These are phyloP conservation scores for Nicotiana knightiana DNA, from an alignment of 257 asterid genomes.

Conservation along the genomic window DNA sequence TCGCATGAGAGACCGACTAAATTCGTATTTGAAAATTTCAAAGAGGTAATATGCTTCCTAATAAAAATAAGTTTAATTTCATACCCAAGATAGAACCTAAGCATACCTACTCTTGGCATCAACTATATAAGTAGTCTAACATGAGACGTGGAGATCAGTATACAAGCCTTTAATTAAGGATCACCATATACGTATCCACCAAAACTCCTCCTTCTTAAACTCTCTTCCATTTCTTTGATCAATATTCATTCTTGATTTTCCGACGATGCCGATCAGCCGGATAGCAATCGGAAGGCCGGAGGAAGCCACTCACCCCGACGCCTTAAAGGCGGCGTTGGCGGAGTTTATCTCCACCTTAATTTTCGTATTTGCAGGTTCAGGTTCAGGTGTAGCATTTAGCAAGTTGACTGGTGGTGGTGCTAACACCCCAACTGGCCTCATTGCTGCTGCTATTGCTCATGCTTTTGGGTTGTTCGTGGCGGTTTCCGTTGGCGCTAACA, in stretches of 20 bases:
- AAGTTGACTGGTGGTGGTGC: constrained; percentile 24
- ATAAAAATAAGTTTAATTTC: too few relatives aligned
- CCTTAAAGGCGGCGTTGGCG: constrained; percentile 41
- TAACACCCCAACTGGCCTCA: constrained; percentile 28
- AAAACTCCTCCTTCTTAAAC: not conserved
- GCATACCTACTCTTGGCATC: not conserved
- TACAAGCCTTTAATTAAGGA: not conserved
- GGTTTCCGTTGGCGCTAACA: constrained; percentile 25
- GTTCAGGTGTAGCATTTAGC: constrained; percentile 35
- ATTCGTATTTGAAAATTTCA: too few relatives aligned
- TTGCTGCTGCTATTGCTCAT: constrained; percentile 27
- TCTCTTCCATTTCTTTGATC: too few relatives aligned
- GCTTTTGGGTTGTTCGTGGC: constrained; percentile 33
- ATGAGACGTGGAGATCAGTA: constrained; percentile 17
- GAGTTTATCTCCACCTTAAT: constrained; percentile 45
- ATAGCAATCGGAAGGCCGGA: constrained; percentile 26
- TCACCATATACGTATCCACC: too few relatives aligned
- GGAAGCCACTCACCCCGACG: constrained; percentile 26
- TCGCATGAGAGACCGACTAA: too few relatives aligned
- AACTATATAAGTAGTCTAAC: constrained; percentile 8
- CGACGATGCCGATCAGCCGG: constrained; percentile 25
- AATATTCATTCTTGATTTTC: not conserved
- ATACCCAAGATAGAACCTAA: too few relatives aligned
- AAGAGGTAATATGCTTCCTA: too few relatives aligned
- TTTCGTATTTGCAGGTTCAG: constrained; percentile 43